Evolutionary conservation across 1,284 basidiomycete species (phyloP), one percentile per base, ranked within the genome.

Genomic region (Vanrija pseudolonga): DNA sequence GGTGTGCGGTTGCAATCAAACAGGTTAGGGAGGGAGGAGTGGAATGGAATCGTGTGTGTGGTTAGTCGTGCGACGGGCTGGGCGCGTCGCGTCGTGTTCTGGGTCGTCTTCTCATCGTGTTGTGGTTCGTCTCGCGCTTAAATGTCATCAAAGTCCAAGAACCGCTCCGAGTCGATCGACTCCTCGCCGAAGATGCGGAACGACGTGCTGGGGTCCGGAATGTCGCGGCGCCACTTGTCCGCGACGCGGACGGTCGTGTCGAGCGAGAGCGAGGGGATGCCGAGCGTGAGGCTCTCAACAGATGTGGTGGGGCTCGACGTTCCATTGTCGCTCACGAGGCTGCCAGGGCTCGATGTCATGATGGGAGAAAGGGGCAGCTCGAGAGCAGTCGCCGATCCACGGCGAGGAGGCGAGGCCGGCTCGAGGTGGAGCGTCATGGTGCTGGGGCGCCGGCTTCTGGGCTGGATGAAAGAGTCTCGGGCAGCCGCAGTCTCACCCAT

Each of bases 131-230:
- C 26, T 8, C 11, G 14, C 32, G 32, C 32, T 36, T 45, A 60
- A 26, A 60, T 60, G 37, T 60, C 59, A 50, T 60, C 59, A 60
- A 60, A 60, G 49, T 60, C 59, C 44, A 60, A 55, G 52, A 60
- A 60, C 6, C 55, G 49, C 47, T 60, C 59, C 23, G 19, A 45
- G 23, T 45, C 22, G 15, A 43, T 43, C 9, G 22, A 23, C 18
- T 46, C 22, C 32, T 37, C 45, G 26, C 44, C 28, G 18, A n/a
- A 18, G 24, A 11, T n/a, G 32, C 36, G 45, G 45, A 17, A 37
- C 12, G 36, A 39, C 24, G 18, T 40, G 40, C n/a, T 26, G 26
- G 24, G 40, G 47, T 22, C 28, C 24, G 19, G 40, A 12, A 38
- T 46, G 24, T 17, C 14, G 24, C 18, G 23, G 23, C 18, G 26